Base-by-base conservation (phyloP, 2,329 filamentous ascomycete genomes). In the Cylindrodendrum hubeiense region DNA sequence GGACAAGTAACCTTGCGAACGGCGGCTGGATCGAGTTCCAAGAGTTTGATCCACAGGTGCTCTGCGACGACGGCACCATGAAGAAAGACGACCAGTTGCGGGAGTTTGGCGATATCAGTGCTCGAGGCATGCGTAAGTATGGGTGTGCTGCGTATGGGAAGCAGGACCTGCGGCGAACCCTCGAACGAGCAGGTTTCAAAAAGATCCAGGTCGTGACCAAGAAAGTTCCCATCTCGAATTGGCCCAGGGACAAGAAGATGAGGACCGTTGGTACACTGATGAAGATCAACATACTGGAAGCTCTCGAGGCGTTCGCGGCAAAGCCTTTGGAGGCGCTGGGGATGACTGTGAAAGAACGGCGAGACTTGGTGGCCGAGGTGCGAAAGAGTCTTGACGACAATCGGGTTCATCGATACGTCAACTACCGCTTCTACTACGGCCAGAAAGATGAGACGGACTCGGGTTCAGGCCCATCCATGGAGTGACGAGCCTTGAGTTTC, bases 1-100 rank as follows among this genome's bases (percentile, higher is more conserved):
- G 62, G 26, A 50, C 47, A 44, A 83, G 80, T 10, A 76, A 85
- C 60, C 69, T 85, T 12, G 79, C 75, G 44, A 79, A 80, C 1
- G 85, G 85, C n/a, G 85, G 84, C 49, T 86, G 84, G 82, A 77
- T 87, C 37, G 85, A 87, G 67, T 81, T 85, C 43, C 83, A 85
- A 22, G 85, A 86, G 55, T 76, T 84, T 30, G 78, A 81, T 47
- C 77, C 77, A 13, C 75, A 74, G 24, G 76, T 83, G 13, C 73
- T 77, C 28, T 85, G 80, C 65, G 83, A 85, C 65, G 81, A 85
- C 57, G 79, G 74, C 44, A 82, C 82, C 10, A 83, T 86, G 79
- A 70, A 73, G 2, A 70, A 76, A 3, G 77, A 83, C 56, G 79
- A 84, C 47, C 75, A 79, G 3, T 69, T 84, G 37, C 71, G 71